phyloP scores from a whole-genome alignment of 192 early-diverging fungal species.

The Linnemannia zychae region DNA sequence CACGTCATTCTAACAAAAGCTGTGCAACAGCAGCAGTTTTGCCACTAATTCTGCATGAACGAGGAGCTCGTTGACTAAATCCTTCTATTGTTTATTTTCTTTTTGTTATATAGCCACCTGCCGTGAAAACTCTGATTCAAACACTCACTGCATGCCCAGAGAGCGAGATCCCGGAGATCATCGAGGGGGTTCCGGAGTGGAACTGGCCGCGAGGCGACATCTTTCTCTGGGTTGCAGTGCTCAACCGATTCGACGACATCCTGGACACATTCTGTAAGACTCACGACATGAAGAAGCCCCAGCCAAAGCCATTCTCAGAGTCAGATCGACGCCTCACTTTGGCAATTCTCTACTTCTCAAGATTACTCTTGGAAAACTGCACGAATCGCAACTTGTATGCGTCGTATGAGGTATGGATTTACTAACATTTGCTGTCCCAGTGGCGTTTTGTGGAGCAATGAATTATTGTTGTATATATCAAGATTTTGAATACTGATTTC shows the following conservation, averaged over 20 bases:
- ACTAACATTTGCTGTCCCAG: background rate
- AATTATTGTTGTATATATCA: background rate
- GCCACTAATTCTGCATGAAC: background rate
- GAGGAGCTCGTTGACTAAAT: background rate
- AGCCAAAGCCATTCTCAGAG: constrained; percentile 69
- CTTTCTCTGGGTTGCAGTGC: constrained; percentile 93
- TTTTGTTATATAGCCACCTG: constrained; percentile 66
- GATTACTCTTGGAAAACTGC: constrained; percentile 91
- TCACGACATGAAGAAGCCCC: constrained; percentile 74
- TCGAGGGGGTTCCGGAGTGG: constrained; percentile 74
- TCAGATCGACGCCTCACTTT: constrained; percentile 69
- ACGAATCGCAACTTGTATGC: constrained; percentile 95
- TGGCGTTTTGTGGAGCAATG: background rate
- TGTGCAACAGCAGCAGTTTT: no score
- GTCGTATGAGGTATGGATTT: constrained; percentile 82
- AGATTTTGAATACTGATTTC: background rate
- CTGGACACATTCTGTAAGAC: constrained; percentile 75
- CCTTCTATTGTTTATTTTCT: background rate
- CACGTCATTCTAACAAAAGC: no score
- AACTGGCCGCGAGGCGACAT: constrained; percentile 90
- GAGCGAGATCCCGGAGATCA: constrained; percentile 66
- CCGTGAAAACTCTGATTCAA: constrained; percentile 65
- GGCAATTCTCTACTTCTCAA: constrained; percentile 81
- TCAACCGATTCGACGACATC: constrained; percentile 93
- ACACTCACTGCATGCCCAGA: constrained; percentile 64